Evolutionary conservation across 805 yeast genomes (phyloP).

Genomic region (Cyberlindnera veronae): DNA sequence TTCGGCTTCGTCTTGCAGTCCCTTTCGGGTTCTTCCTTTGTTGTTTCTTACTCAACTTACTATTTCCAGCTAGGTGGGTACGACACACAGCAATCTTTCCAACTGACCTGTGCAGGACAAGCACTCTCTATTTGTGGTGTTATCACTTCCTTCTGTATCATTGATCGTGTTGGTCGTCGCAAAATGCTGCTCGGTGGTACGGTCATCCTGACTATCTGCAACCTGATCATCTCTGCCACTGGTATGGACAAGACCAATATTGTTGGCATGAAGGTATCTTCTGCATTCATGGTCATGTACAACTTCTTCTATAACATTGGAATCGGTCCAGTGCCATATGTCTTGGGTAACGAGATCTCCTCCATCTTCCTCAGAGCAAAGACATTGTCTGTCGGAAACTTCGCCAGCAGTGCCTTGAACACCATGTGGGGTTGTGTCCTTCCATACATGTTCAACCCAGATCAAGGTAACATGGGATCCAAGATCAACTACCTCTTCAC

Average conservation of each 20-base stretch:
- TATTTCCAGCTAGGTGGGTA: conserved; percentile 46
- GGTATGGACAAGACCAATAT: conserved; percentile 18
- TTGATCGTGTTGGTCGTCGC: conserved; percentile 31
- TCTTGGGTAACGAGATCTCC: conserved; percentile 35
- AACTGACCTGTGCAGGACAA: conserved; percentile 32
- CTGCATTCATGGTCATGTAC: conserved; percentile 29
- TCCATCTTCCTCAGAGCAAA: conserved; percentile 37
- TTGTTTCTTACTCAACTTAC: conserved; percentile 43
- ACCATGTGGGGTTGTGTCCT: conserved; percentile 34
- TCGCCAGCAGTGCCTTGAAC: conserved; percentile 29
- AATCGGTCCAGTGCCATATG: conserved; percentile 36
- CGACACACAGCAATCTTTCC: conserved; percentile 38
- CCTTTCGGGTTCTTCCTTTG: conserved; percentile 42
- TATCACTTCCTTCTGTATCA: conserved; percentile 29
- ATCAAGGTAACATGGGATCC: conserved; percentile 38
- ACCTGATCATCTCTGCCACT: conserved; percentile 27
- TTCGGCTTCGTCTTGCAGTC: conserved; percentile 39
- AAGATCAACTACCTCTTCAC: conserved; percentile 43
- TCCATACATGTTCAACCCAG: conserved; percentile 46
- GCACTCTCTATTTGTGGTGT: conserved; percentile 31
- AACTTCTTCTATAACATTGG: conserved; percentile 33
- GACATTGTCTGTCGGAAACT: conserved; percentile 31
- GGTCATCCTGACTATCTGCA: conserved; percentile 23
- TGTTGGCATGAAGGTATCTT: conserved; percentile 21
- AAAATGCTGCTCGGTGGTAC: conserved; percentile 29